A percentile compares a stretch with the other conserved stretches of the same genome.
Conservation (phyloP, 1,139 yeast species). For the Kodamaea suecica region DNA sequence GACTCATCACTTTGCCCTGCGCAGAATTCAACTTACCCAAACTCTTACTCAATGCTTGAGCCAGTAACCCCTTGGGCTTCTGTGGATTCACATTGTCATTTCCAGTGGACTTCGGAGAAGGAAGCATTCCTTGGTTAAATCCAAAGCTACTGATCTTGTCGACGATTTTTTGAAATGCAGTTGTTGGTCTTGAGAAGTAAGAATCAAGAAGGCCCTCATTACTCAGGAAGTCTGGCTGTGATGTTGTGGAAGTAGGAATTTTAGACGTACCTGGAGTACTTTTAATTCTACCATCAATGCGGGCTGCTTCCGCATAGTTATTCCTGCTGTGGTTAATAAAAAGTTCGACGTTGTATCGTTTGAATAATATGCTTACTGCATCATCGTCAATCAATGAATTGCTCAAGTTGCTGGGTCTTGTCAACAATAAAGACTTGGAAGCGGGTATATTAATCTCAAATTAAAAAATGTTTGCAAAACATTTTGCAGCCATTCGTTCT, state of each 20-base stretch:
- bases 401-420: too few species aligned
- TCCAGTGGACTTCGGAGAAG: slow-evolving; percentile 1
- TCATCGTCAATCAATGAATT: too few species aligned
- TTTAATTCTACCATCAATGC: too few species aligned
- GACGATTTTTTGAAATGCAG: slow-evolving; percentile 29
- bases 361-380: too few species aligned
- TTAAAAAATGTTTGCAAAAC: too few species aligned
- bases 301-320: too few species aligned
- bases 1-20: slow-evolving; percentile 31
- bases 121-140: slow-evolving; percentile 15
- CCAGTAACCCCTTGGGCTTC: slow-evolving; percentile 14
- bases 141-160: slow-evolving; percentile 23
- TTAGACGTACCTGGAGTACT: too few species aligned
- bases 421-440: too few species aligned
- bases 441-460: too few species aligned
- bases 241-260: background rate
- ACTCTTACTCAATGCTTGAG: slow-evolving; percentile 19
- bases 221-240: background rate
- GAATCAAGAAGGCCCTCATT: background rate
- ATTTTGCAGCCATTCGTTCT: too few species aligned
- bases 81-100: slow-evolving; percentile 1
- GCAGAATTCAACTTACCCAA: slow-evolving; percentile 1
- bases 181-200: slow-evolving; percentile 21
- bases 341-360: too few species aligned
- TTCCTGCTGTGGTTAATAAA: too few species aligned